A percentile compares a stretch with the other conserved stretches of the same genome.
phyloP scores from a whole-genome alignment of 1,284 basidiomycete species.

The Cutaneotrichosporon mucoides region DNA sequence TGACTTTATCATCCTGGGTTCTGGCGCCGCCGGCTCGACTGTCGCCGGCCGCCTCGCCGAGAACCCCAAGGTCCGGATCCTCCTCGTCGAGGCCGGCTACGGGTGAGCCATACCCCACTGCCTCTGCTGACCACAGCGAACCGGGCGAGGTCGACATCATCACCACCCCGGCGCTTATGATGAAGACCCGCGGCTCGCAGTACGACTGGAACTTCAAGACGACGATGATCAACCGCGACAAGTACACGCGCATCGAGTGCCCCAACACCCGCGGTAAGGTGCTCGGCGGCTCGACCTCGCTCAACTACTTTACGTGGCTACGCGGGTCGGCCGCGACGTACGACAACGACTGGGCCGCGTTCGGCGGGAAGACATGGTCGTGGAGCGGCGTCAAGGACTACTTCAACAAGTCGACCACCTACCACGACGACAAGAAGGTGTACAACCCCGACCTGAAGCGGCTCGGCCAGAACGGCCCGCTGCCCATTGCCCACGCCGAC shows the following conservation, averaged over 20 bases:
- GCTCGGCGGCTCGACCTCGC: slow-evolving; percentile 59
- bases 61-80: slow-evolving; percentile 52
- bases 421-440: slow-evolving; percentile 10
- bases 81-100: slow-evolving; percentile 59
- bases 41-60: slow-evolving; percentile 59
- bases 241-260: slow-evolving; percentile 15
- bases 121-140: slow-evolving; percentile 32
- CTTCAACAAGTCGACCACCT: slow-evolving; percentile 15
- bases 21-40: slow-evolving; percentile 58
- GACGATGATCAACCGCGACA: slow-evolving; percentile 15
- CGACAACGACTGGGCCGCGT: slow-evolving; percentile 51
- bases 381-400: slow-evolving; percentile 15
- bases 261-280: slow-evolving; percentile 53
- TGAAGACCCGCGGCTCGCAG: slow-evolving; percentile 40
- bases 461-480: slow-evolving; percentile 6
- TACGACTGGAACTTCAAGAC: slow-evolving; percentile 18
- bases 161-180: slow-evolving; percentile 54
- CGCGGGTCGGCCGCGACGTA: slow-evolving; percentile 58
- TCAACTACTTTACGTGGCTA: slow-evolving; percentile 62
- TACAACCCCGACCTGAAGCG: slow-evolving; percentile 5
- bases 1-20: slow-evolving; percentile 61
- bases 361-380: slow-evolving; percentile 9
- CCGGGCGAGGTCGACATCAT: slow-evolving; percentile 54
- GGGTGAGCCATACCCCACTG: slow-evolving; percentile 1
- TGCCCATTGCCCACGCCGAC: slow-evolving; percentile 13